Evolutionary conservation across 2,329 filamentous ascomycete species (phyloP).

Genomic region (Trichoderma atroviride): DNA sequence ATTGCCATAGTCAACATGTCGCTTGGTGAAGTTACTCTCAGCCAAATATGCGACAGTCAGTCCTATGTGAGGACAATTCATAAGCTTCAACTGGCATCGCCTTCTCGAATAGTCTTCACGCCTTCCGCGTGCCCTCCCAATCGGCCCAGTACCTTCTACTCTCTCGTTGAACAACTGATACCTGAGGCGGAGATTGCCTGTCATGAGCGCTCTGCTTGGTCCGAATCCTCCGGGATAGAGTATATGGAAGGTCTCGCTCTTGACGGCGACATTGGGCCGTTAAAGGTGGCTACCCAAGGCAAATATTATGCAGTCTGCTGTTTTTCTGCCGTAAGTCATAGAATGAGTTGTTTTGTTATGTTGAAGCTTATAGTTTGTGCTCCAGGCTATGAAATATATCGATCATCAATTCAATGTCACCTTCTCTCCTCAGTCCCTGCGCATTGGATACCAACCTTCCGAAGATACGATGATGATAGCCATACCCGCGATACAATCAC

Average conservation of each 20-base stretch:
- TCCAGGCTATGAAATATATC: conserved; percentile 77
- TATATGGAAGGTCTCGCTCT: conserved; percentile 81
- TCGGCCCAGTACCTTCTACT: conserved; percentile 71
- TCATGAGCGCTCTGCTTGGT: conserved; percentile 81
- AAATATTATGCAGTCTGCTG: conserved; percentile 86
- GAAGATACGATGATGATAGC: conserved; percentile 97
- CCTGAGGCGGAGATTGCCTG: conserved; percentile 42
- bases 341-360: background rate
- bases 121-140: conserved; percentile 67
- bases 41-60: conserved; percentile 90
- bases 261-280: conserved; percentile 74
- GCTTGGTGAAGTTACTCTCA: conserved; percentile 80
- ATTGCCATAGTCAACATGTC: conserved; percentile 85
- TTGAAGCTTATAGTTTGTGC: conserved; percentile 1
- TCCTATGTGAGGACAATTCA: conserved; percentile 87
- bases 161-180: conserved; percentile 67
- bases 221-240: conserved; percentile 74
- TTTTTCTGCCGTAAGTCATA: conserved; percentile 72
- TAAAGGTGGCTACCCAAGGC: conserved; percentile 77
- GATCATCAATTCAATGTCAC: conserved; percentile 68
- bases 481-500: conserved; percentile 78
- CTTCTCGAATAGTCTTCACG: conserved; percentile 78
- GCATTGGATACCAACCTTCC: conserved; percentile 83
- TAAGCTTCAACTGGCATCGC: conserved; percentile 80
- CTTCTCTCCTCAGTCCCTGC: conserved; percentile 78